A percentile compares a stretch with the other conserved stretches of the same genome.
These are phyloP conservation scores for Phalaenopsis aphrodite DNA, from an alignment of 106 monocot genomes.

Conservation along the genomic window DNA sequence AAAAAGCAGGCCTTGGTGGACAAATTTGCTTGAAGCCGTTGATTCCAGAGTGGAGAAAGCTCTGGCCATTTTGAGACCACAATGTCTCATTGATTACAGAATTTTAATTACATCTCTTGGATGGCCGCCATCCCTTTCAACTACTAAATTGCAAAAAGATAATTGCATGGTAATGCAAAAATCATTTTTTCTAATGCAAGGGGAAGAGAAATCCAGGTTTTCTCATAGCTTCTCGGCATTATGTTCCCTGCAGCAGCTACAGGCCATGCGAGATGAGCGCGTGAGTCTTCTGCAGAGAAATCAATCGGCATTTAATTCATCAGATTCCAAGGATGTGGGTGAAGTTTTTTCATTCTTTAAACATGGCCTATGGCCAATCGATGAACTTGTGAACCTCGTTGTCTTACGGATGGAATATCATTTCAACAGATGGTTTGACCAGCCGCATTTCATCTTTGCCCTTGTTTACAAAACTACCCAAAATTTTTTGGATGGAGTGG, in stretches of 20 bases:
- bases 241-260: slow-evolving; percentile 63
- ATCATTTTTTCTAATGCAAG: slow-evolving; percentile 53
- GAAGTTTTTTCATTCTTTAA: slow-evolving; percentile 9
- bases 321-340: slow-evolving; percentile 1
- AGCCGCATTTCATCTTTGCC: slow-evolving; percentile 70
- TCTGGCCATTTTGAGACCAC: slow-evolving; percentile 47
- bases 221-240: slow-evolving; percentile 49
- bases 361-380: slow-evolving; percentile 53
- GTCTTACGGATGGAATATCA: slow-evolving; percentile 59
- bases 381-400: slow-evolving; percentile 57
- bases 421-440: slow-evolving; percentile 56
- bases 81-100: slow-evolving; percentile 53
- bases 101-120: slow-evolving; percentile 51
- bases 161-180: slow-evolving; percentile 25
- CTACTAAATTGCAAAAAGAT: slow-evolving; percentile 15
- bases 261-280: slow-evolving; percentile 19
- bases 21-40: slow-evolving; percentile 45
- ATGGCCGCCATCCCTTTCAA: slow-evolving; percentile 64
- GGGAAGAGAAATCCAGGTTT: slow-evolving; percentile 36
- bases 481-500: slow-evolving; percentile 59
- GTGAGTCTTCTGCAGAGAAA: neutral
- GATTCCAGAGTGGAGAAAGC: slow-evolving; percentile 60
- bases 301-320: slow-evolving; percentile 3
- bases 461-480: slow-evolving; percentile 56
- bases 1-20: slow-evolving; percentile 31